Evolutionary conservation across 2,329 filamentous ascomycete genomes (phyloP).

Genomic region (Coniochaeta sp.): DNA sequence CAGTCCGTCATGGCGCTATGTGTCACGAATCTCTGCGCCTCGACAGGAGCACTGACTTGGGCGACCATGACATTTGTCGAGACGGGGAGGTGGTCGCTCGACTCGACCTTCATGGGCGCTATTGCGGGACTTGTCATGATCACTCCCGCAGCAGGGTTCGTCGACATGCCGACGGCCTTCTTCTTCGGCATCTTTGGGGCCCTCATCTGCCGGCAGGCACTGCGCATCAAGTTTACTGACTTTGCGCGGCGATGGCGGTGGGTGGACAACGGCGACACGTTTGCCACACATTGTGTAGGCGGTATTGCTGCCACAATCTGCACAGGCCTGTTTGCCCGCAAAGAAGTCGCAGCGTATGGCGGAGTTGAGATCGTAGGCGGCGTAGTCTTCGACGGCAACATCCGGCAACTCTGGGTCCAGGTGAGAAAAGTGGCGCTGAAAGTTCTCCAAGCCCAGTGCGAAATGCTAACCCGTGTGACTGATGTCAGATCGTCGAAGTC

Average conservation of each 20-base stretch:
- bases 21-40: conserved; percentile 40
- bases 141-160: conserved; percentile 36
- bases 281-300: conserved; percentile 46
- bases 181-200: conserved; percentile 40
- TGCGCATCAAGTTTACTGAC: conserved; percentile 44
- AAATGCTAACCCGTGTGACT: neutral
- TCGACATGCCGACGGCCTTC: conserved; percentile 40
- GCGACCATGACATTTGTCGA: conserved; percentile 33
- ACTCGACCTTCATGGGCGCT: conserved; percentile 43
- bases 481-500: conserved; percentile 34
- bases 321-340: conserved; percentile 42
- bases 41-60: conserved; percentile 38
- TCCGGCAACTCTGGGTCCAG: conserved; percentile 39
- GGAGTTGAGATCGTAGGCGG: conserved; percentile 39
- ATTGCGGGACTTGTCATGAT: conserved; percentile 46
- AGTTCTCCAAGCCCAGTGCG: neutral
- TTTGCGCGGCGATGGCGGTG: conserved; percentile 36
- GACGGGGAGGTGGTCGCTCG: conserved; percentile 32
- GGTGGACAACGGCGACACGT: conserved; percentile 49
- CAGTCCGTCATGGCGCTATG: conserved; percentile 41
- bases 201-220: conserved; percentile 38
- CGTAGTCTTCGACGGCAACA: conserved; percentile 45
- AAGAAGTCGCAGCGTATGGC: conserved; percentile 43
- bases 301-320: conserved; percentile 41
- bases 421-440: neutral